Base-by-base conservation (phyloP, 805 yeast species). In the Zygoascus tannicola region DNA sequence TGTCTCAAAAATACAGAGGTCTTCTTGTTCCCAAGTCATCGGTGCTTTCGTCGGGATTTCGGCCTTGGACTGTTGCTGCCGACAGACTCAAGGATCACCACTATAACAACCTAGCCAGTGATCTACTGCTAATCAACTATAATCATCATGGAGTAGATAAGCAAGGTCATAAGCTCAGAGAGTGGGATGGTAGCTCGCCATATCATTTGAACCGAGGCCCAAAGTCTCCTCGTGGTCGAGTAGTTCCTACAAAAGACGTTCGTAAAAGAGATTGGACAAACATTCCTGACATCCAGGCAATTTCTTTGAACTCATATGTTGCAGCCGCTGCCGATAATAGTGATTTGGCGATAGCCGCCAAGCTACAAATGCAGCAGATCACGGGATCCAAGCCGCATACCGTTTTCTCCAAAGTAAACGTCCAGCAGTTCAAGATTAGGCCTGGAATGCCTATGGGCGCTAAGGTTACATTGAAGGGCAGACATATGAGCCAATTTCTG, bases 371-470 rank as follows among this genome's bases (percentile, higher is more conserved):
- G 46, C 94, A 92, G 56, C 97, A 90, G 62, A 83, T 92, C 56
- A 90, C 98, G n/a, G 95, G 95, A 49, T 78, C 73, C 49, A 85
- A 86, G 62, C 87, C 97, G 32, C 67, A 70, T 48, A 74, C 81
- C 20, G 68, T 86, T 15, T 83, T 69, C 58, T 81, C 94, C 35
- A 82, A 76, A 57, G 73, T 85, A 7, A 86, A 86, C 64, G 84
- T 85, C 28, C 81, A 88, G 43, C 74, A 76, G 38, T 88, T 95
- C 95, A 79, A 80, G 53, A 73, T 88, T 44, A 78, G 97, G 63
- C 79, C 79, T 40, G 95, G 96, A 33, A 80, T 78, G 71, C 81
- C 81, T 41, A 83, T 94, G 77, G 99, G 98, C 43, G 95, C 94
- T 44, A 83, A 84, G 58, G 80, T 81, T 12, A 76, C 74, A 46